A percentile compares a stretch with the other conserved stretches of the same genome.
phyloP scores from a whole-genome alignment of 495 filamentous ascomycete genomes.

The Penicillium waksmanii region DNA sequence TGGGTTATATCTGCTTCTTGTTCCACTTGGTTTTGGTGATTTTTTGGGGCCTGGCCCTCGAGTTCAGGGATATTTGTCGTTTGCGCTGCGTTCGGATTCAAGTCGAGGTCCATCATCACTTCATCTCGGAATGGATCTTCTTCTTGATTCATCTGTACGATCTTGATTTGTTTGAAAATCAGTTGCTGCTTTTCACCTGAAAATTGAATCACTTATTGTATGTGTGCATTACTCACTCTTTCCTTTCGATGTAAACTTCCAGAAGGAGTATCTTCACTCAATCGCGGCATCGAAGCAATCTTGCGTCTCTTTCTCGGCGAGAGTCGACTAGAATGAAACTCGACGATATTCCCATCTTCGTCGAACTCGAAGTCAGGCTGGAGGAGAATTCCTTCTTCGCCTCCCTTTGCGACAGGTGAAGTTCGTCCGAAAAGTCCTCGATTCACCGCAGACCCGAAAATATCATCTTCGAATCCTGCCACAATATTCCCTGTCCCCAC shows the following conservation, averaged over 20 bases:
- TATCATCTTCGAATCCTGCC: conserved; percentile 25
- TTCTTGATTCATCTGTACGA: conserved; percentile 7
- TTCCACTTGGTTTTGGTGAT: too few species aligned
- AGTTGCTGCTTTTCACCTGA: neutral
- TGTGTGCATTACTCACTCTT: conserved; percentile 24
- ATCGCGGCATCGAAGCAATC: neutral
- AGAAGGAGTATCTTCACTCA: neutral
- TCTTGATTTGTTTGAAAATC: neutral
- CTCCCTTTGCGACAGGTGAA: conserved; percentile 27
- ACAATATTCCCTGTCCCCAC: neutral
- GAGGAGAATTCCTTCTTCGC: conserved; percentile 57
- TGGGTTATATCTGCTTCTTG: neutral
- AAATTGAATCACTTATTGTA: too few species aligned
- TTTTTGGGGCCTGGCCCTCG: neutral
- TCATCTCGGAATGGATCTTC: conserved; percentile 6
- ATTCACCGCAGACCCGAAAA: conserved; percentile 29
- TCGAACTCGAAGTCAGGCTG: conserved; percentile 69
- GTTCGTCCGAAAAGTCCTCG: conserved; percentile 22
- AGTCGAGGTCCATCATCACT: conserved; percentile 27
- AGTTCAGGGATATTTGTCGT: neutral
- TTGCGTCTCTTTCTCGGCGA: conserved; percentile 22
- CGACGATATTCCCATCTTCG: conserved; percentile 62
- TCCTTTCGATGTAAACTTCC: conserved; percentile 1
- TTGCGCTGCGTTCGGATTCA: conserved; percentile 10
- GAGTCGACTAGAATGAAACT: conserved; percentile 29